Evolutionary conservation across 2,329 filamentous ascomycete species (phyloP).

Genomic region (Colletotrichum sp.): DNA sequence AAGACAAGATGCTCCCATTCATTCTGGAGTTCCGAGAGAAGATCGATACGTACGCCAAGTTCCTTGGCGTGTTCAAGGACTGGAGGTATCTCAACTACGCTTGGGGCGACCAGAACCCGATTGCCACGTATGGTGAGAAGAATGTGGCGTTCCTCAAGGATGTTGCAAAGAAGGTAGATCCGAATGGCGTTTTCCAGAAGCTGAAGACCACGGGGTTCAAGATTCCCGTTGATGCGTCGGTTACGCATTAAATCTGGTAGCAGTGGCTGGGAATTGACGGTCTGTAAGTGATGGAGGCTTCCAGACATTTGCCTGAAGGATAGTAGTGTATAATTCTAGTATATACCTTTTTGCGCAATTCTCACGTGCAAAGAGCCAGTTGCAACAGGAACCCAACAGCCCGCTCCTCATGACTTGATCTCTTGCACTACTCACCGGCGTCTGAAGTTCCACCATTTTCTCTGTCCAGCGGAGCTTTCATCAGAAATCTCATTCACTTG

Average conservation of each 20-base stretch:
- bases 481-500: neutral
- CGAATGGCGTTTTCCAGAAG: conserved; percentile 36
- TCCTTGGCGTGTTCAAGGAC: conserved; percentile 32
- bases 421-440: neutral
- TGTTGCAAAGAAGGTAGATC: conserved; percentile 35
- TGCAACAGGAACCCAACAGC: rapidly evolving
- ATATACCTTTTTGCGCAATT: rapidly evolving
- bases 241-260: neutral
- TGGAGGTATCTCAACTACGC: conserved; percentile 52
- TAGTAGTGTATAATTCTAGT: neutral
- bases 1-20: conserved; percentile 33
- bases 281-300: no score
- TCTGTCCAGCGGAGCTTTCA: neutral
- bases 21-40: conserved; percentile 68
- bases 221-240: conserved; percentile 3
- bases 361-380: neutral
- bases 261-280: rapidly evolving
- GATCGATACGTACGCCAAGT: conserved; percentile 36
- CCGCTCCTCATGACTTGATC: no score
- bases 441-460: neutral
- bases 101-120: conserved; percentile 38
- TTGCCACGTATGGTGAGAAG: conserved; percentile 39
- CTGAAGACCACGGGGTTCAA: conserved; percentile 33
- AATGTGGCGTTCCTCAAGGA: conserved; percentile 34
- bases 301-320: rapidly evolving